Evolutionary conservation across 2,329 filamentous ascomycete genomes (phyloP).

Genomic region (Neonectria ditissima): DNA sequence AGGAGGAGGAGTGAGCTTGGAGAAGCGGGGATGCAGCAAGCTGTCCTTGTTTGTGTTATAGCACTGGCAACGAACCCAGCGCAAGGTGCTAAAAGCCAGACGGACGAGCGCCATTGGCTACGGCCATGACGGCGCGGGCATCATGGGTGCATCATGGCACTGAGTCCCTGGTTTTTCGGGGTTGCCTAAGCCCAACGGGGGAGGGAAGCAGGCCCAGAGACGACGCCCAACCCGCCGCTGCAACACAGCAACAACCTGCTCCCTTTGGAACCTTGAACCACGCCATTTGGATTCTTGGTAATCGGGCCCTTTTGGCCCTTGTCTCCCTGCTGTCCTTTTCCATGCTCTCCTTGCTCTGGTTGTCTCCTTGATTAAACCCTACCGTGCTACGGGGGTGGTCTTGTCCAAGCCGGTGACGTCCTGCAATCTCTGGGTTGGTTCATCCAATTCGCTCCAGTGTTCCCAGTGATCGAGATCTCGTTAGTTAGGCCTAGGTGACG

Average conservation of each 20-base stretch:
- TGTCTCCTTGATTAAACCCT: background rate
- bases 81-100: constrained; percentile 9
- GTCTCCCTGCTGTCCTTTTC: constrained; percentile 1
- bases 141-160: constrained; percentile 27
- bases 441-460: constrained; percentile 39
- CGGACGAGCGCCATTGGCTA: constrained; percentile 10
- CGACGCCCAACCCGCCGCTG: constrained; percentile 4
- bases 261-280: constrained; percentile 30
- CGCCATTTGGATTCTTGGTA: constrained; percentile 24
- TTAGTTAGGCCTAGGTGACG: constrained; percentile 13
- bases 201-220: constrained; percentile 6
- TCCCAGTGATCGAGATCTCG: constrained; percentile 40
- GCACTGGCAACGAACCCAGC: constrained; percentile 7
- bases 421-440: constrained; percentile 35
- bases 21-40: constrained; percentile 19
- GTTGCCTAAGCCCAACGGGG: constrained; percentile 22
- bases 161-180: constrained; percentile 16
- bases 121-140: constrained; percentile 11
- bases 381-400: constrained; percentile 12
- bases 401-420: constrained; percentile 29
- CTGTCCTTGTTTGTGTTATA: constrained; percentile 23
- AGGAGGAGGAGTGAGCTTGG: background rate
- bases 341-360: background rate
- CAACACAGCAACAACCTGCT: background rate
- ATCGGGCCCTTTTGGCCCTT: constrained; percentile 27